A percentile compares a stretch with the other conserved stretches of the same genome.
phyloP scores from a whole-genome alignment of 192 early-diverging fungal species.

The Entomortierella beljakovae region DNA sequence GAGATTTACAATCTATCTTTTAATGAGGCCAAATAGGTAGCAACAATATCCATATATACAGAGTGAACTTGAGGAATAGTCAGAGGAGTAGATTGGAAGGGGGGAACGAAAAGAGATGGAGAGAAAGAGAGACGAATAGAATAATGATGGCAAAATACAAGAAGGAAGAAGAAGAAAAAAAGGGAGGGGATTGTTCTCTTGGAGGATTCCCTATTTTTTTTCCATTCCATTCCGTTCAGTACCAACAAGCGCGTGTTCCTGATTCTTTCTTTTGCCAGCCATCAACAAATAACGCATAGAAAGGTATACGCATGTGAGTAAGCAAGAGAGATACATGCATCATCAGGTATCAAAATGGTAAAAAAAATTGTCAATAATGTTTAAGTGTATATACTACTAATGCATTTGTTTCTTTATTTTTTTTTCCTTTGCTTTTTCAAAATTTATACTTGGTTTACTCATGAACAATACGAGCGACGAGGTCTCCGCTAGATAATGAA shows the following conservation, averaged over 20 bases:
- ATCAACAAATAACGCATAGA: not conserved
- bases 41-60: too few species aligned
- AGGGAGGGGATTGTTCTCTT: not conserved
- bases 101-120: not conserved
- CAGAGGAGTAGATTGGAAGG: not conserved
- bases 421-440: not conserved
- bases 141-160: not conserved
- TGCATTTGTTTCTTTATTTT: not conserved
- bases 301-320: not conserved
- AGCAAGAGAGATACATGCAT: too few species aligned
- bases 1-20: too few species aligned
- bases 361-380: too few species aligned
- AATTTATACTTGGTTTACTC: conserved; percentile 23
- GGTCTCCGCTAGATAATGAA: conserved; percentile 84
- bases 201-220: not conserved
- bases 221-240: conserved; percentile 5
- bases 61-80: too few species aligned
- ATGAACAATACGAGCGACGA: conserved; percentile 79
- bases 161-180: not conserved
- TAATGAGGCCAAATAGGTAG: too few species aligned
- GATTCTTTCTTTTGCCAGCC: not conserved
- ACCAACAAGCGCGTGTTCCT: not conserved
- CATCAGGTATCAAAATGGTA: too few species aligned
- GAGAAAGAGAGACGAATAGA: not conserved
- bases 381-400: too few species aligned